These are phyloP conservation scores for Earliella scabrosa DNA, from an alignment of 1,284 basidiomycete species.

Conservation along the genomic window DNA sequence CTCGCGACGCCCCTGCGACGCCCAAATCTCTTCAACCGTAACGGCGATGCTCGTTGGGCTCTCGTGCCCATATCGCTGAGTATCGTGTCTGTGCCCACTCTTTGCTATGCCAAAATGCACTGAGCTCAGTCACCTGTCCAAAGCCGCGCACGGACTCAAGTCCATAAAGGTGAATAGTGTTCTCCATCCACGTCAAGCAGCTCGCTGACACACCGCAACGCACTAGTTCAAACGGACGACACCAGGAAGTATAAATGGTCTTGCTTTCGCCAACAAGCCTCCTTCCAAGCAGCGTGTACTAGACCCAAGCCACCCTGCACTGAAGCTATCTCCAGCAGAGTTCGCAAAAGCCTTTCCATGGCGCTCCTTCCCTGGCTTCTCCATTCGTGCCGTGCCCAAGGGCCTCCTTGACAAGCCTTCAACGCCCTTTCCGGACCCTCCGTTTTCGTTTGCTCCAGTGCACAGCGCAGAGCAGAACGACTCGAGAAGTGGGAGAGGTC, in stretches of 20 bases:
- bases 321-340: background rate
- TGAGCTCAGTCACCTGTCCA: conserved; percentile 26
- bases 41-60: too few relatives aligned
- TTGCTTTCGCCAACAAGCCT: conserved; percentile 7
- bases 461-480: background rate
- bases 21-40: too few relatives aligned
- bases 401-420: conserved; percentile 24
- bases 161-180: conserved; percentile 31
- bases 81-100: too few relatives aligned
- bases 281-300: conserved; percentile 2
- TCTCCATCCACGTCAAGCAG: background rate
- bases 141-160: conserved; percentile 9
- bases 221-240: conserved; percentile 35
- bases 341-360: conserved; percentile 13
- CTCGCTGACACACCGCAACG: background rate
- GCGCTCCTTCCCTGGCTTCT: conserved; percentile 15
- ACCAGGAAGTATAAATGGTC: conserved; percentile 24
- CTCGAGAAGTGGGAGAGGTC: background rate
- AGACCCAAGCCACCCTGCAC: conserved; percentile 26
- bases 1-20: too few relatives aligned
- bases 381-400: conserved; percentile 32
- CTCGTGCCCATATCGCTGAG: too few relatives aligned
- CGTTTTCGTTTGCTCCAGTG: conserved; percentile 16
- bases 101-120: conserved; percentile 19
- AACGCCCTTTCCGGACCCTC: conserved; percentile 27